Evolutionary conservation across 1,284 basidiomycete genomes (phyloP).

Genomic region (Ceratobasidium sp.): DNA sequence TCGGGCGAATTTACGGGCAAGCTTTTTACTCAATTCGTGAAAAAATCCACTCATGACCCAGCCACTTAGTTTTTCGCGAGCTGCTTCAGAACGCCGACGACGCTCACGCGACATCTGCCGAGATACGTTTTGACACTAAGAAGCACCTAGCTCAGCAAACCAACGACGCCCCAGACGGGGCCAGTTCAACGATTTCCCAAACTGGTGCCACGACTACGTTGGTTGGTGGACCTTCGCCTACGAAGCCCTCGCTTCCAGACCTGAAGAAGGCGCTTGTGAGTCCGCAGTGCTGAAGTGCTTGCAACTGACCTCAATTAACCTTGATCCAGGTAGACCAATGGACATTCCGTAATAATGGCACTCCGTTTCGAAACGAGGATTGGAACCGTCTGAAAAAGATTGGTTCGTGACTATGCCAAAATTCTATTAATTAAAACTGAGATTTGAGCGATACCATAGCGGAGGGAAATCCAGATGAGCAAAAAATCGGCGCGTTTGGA

Average conservation of each 20-base stretch:
- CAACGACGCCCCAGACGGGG: slow-evolving; percentile 42
- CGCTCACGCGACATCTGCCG: slow-evolving; percentile 81
- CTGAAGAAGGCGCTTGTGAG: slow-evolving; percentile 66
- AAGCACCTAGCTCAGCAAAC: slow-evolving; percentile 55
- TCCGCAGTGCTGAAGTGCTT: slow-evolving; percentile 30
- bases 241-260: slow-evolving; percentile 58
- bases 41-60: not conserved
- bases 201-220: not conserved
- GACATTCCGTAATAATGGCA: slow-evolving; percentile 90
- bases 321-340: slow-evolving; percentile 65
- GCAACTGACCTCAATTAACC: slow-evolving; percentile 54
- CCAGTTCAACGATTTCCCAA: not conserved
- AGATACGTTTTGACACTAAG: slow-evolving; percentile 84
- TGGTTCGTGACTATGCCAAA: slow-evolving; percentile 58
- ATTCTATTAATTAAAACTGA: slow-evolving; percentile 39
- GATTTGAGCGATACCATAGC: slow-evolving; percentile 29
- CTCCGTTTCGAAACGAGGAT: slow-evolving; percentile 81
- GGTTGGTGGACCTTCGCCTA: not conserved
- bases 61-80: slow-evolving; percentile 79
- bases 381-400: slow-evolving; percentile 92
- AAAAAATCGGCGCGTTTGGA: slow-evolving; percentile 74
- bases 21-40: slow-evolving; percentile 43
- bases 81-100: slow-evolving; percentile 96
- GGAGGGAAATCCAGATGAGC: slow-evolving; percentile 47
- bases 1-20: slow-evolving; percentile 89